These are phyloP conservation scores for Aspergillus hortae DNA, from an alignment of 2,329 filamentous ascomycete genomes.

Conservation along the genomic window DNA sequence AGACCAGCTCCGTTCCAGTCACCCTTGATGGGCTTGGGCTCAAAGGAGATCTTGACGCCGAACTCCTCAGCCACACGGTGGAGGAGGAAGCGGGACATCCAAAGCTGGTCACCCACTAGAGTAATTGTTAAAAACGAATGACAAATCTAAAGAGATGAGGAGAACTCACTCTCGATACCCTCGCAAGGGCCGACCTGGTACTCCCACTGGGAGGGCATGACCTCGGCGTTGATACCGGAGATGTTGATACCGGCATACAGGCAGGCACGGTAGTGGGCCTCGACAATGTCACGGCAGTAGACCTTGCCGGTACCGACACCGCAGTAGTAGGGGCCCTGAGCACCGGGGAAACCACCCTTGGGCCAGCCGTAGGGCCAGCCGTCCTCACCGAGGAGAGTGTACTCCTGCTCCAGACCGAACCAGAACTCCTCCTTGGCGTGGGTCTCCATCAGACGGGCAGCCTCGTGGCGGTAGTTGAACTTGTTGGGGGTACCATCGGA, in stretches of 20 bases:
- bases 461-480: constrained; percentile 96
- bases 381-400: constrained; percentile 82
- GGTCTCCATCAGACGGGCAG: constrained; percentile 81
- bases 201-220: constrained; percentile 98
- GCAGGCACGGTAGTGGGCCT: constrained; percentile 88
- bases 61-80: constrained; percentile 94
- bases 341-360: constrained; percentile 81
- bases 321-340: constrained; percentile 95
- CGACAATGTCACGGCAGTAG: constrained; percentile 95
- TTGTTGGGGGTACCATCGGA: constrained; percentile 94
- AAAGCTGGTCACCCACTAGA: constrained; percentile 89
- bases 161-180: constrained; percentile 71
- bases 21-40: constrained; percentile 92
- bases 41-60: constrained; percentile 89
- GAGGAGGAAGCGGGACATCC: constrained; percentile 86
- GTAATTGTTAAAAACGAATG: constrained; percentile 19
- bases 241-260: constrained; percentile 88
- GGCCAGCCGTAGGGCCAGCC: constrained; percentile 93
- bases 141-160: neutral
- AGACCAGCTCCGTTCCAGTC: constrained; percentile 97
- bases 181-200: constrained; percentile 91
- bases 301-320: constrained; percentile 97
- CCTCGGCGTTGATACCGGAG: constrained; percentile 97
- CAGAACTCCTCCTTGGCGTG: constrained; percentile 81
- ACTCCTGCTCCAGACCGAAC: constrained; percentile 98